Evolutionary conservation across 192 early-diverging fungal genomes (phyloP).

Genomic region (Chytriomyces hyalinus): DNA sequence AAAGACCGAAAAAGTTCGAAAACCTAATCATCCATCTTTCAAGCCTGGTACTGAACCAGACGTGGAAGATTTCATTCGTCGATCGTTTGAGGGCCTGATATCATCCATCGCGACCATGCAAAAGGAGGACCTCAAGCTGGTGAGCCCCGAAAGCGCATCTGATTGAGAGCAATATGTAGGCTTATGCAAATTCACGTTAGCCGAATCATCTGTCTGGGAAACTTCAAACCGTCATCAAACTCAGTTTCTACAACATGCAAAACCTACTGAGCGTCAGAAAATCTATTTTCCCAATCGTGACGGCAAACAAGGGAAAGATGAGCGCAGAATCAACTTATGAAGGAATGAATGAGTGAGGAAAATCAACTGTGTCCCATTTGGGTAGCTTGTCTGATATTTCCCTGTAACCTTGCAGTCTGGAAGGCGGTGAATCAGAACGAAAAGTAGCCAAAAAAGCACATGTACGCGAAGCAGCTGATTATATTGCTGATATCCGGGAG

Average conservation of each 20-base stretch:
- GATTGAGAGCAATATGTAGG: not conserved
- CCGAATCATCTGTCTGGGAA: slow-evolving; percentile 87
- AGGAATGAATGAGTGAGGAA: slow-evolving; percentile 63
- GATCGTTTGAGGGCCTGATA: slow-evolving; percentile 71
- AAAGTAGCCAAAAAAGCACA: slow-evolving; percentile 47
- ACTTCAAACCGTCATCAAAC: slow-evolving; percentile 72
- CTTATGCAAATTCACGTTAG: slow-evolving; percentile 35
- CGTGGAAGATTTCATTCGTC: slow-evolving; percentile 82
- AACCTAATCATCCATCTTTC: not conserved
- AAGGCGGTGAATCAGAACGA: slow-evolving; percentile 33
- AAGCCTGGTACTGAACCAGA: slow-evolving; percentile 76
- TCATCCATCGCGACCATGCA: slow-evolving; percentile 66
- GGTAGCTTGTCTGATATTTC: not conserved
- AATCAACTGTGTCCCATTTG: not conserved
- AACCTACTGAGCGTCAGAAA: slow-evolving; percentile 80
- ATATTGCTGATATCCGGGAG: slow-evolving; percentile 91
- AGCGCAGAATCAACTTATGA: slow-evolving; percentile 67
- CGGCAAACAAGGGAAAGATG: slow-evolving; percentile 74
- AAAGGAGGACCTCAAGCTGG: slow-evolving; percentile 86
- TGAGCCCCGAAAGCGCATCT: slow-evolving; percentile 32
- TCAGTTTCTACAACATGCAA: slow-evolving; percentile 82
- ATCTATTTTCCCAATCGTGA: slow-evolving; percentile 69
- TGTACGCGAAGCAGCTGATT: slow-evolving; percentile 63
- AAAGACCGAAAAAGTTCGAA: too few relatives aligned
- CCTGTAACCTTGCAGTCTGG: not conserved